Evolutionary conservation across 169 alveolate species (phyloP).

Genomic region (Eimeria sp.): DNA sequence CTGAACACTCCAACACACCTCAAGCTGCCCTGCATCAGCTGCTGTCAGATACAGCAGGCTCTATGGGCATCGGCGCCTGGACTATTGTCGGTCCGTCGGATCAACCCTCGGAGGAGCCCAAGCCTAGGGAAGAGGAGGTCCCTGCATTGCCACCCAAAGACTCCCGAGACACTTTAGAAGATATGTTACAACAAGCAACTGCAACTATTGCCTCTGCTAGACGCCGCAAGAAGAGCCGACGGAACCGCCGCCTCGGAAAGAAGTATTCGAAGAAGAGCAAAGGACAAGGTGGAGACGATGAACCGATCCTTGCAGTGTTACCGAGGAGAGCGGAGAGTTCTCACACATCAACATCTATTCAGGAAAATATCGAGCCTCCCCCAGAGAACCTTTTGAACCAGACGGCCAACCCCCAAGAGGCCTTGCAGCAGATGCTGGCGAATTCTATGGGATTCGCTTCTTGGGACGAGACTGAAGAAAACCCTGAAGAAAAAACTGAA

Average conservation of each 20-base stretch:
- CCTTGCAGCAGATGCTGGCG: not conserved
- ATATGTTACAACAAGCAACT: not conserved
- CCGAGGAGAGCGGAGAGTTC: not conserved
- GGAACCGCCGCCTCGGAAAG: not conserved
- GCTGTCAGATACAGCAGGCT: not conserved
- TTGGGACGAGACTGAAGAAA: not conserved
- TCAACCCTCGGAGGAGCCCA: not conserved
- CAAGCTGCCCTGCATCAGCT: constrained; percentile 46
- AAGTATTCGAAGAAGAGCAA: not conserved
- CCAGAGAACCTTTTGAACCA: not conserved
- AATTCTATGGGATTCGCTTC: not conserved
- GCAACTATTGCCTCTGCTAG: not conserved
- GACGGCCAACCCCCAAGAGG: not conserved
- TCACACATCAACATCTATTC: not conserved
- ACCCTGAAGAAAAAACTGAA: not conserved
- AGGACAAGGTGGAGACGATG: not conserved
- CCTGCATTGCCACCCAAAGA: not conserved
- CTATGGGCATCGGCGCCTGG: constrained; percentile 4
- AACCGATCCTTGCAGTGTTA: constrained; percentile 12
- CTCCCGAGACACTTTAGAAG: not conserved
- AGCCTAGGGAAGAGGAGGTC: not conserved
- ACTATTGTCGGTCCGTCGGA: not conserved
- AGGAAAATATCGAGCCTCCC: not conserved
- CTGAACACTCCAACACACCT: not conserved
- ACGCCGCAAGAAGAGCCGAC: not conserved